These are phyloP conservation scores for Tuctoria greenei DNA, from an alignment of 176 grass and related monocot species.

Conservation along the genomic window DNA sequence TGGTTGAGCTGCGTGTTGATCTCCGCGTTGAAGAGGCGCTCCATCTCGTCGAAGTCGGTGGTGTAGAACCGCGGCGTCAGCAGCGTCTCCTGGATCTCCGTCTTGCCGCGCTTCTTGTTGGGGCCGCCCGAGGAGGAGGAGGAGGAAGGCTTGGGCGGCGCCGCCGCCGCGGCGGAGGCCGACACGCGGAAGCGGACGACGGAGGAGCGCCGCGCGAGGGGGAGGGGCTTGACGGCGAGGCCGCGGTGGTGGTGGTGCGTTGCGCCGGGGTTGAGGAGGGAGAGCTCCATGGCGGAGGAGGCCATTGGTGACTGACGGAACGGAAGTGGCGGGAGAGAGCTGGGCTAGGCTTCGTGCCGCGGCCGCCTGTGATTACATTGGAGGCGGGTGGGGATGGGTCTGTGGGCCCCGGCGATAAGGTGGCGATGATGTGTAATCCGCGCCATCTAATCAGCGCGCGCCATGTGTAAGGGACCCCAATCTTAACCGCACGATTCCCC, in stretches of 20 bases:
- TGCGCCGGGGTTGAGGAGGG: slow-evolving; percentile 67
- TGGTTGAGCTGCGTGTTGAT: slow-evolving; percentile 97
- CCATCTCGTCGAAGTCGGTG: slow-evolving; percentile 98
- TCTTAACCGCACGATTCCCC: slow-evolving; percentile 26
- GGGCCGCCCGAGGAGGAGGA: not conserved
- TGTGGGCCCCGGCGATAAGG: slow-evolving; percentile 35
- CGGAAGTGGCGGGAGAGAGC: slow-evolving; percentile 14
- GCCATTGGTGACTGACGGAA: slow-evolving; percentile 27
- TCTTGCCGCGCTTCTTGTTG: slow-evolving; percentile 63
- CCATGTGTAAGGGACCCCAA: slow-evolving; percentile 42
- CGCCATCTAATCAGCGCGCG: slow-evolving; percentile 42
- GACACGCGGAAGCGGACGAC: slow-evolving; percentile 35
- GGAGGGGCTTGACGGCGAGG: slow-evolving; percentile 8
- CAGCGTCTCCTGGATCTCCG: slow-evolving; percentile 79
- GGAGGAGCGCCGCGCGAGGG: not conserved
- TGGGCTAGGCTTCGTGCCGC: not conserved
- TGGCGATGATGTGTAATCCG: slow-evolving; percentile 69
- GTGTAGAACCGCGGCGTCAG: slow-evolving; percentile 94
- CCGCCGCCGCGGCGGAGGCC: slow-evolving; percentile 33
- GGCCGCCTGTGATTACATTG: not conserved
- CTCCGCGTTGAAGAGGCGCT: slow-evolving; percentile 88
- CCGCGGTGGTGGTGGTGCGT: slow-evolving; percentile 36
- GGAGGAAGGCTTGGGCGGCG: slow-evolving; percentile 26
- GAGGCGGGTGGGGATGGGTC: not conserved
- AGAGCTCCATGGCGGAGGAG: slow-evolving; percentile 65